These are phyloP conservation scores for Mucor plumbeus DNA, from an alignment of 371 early-diverging fungal species.

Conservation along the genomic window DNA sequence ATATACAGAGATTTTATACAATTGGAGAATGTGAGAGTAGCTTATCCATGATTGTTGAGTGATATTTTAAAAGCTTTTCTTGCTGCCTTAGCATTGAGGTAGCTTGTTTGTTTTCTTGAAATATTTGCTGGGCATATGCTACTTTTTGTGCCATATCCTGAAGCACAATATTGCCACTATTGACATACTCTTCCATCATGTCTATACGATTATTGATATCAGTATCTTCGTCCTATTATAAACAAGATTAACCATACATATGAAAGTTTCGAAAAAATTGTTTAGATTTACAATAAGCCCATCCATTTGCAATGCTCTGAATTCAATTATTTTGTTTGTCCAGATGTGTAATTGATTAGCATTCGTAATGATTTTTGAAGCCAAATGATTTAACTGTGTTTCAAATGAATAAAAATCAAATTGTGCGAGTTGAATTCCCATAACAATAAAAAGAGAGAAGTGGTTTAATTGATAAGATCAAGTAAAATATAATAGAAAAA, in stretches of 20 bases:
- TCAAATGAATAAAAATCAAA: background rate
- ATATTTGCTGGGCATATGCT: background rate
- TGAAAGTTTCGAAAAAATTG: background rate
- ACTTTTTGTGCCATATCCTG: background rate
- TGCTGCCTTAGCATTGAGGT: background rate
- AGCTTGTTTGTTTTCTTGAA: background rate
- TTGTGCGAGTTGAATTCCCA: background rate
- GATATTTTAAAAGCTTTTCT: background rate
- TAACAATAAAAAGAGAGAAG: background rate
- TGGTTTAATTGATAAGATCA: background rate
- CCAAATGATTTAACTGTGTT: background rate
- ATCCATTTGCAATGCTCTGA: slow-evolving; percentile 1
- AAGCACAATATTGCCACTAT: background rate
- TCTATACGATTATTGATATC: background rate
- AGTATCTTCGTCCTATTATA: background rate
- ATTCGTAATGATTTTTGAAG: background rate
- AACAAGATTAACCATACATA: background rate
- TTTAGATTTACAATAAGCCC: background rate
- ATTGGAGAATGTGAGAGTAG: background rate
- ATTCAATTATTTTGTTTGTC: background rate
- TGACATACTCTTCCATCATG: background rate
- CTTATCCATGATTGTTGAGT: background rate
- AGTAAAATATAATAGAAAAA: background rate
- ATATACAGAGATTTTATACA: background rate
- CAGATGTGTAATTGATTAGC: background rate